A percentile compares a stretch with the other conserved stretches of the same genome.
Evolutionary conservation across 2,329 filamentous ascomycete species (phyloP).

Genomic region (Endothia cerciana): DNA sequence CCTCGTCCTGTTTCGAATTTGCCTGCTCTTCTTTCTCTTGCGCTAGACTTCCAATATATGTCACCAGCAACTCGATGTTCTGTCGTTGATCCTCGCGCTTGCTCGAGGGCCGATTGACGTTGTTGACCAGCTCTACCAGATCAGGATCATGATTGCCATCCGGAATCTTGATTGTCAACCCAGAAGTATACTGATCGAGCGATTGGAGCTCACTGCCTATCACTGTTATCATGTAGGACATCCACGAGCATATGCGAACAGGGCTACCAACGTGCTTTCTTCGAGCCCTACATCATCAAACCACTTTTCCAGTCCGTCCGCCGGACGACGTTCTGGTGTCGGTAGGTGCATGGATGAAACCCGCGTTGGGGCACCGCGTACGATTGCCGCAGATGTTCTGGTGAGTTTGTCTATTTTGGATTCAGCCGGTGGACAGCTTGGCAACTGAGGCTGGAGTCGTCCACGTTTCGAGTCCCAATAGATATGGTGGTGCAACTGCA

Average conservation of each 20-base stretch:
- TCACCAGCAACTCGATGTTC: neutral
- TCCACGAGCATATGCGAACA: neutral
- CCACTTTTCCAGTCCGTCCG: neutral
- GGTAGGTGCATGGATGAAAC: neutral
- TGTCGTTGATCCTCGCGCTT: neutral
- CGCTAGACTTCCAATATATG: neutral
- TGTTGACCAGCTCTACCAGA: neutral
- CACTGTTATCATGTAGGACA: neutral
- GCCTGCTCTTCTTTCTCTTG: neutral
- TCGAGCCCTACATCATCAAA: neutral
- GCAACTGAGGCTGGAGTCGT: too few species aligned
- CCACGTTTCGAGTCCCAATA: too few species aligned
- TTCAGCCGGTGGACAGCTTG: too few species aligned
- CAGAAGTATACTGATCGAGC: neutral
- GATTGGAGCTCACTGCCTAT: neutral
- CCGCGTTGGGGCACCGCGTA: neutral
- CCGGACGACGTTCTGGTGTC: neutral
- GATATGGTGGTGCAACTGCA: too few species aligned
- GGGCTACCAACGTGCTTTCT: neutral
- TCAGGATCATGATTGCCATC: neutral
- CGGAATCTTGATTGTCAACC: neutral
- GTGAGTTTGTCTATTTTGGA: too few species aligned
- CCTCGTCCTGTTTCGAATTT: neutral
- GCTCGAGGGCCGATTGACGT: neutral
- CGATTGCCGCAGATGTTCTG: neutral